A percentile compares a stretch with the other conserved stretches of the same genome.
phyloP scores from a whole-genome alignment of 495 filamentous ascomycete species.

The Jackrogersella minutella region DNA sequence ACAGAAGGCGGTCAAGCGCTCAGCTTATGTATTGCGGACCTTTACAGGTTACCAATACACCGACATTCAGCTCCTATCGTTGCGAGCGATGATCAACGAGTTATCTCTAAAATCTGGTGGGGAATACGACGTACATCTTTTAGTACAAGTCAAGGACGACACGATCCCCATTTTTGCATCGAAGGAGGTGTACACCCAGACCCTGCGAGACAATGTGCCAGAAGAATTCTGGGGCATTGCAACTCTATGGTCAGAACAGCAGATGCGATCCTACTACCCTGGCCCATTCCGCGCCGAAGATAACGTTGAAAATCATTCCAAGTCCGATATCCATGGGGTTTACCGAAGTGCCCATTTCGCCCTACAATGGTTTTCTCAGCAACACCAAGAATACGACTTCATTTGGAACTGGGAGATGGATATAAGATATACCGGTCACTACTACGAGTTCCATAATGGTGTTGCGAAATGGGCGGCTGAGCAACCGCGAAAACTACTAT shows the following conservation, averaged over 20 bases:
- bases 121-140: slow-evolving; percentile 66
- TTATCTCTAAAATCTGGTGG: slow-evolving; percentile 61
- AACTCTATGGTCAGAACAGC: slow-evolving; percentile 62
- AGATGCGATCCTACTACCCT: slow-evolving; percentile 53
- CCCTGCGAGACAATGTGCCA: slow-evolving; percentile 59
- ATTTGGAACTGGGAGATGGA: slow-evolving; percentile 72
- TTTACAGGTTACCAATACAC: slow-evolving; percentile 55
- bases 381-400: slow-evolving; percentile 67
- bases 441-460: slow-evolving; percentile 60
- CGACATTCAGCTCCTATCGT: slow-evolving; percentile 53
- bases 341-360: slow-evolving; percentile 50
- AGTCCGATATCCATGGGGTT: slow-evolving; percentile 49
- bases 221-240: slow-evolving; percentile 64
- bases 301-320: slow-evolving; percentile 55
- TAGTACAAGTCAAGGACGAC: slow-evolving; percentile 66
- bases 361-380: slow-evolving; percentile 64
- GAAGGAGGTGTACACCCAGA: slow-evolving; percentile 57
- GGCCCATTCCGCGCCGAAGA: slow-evolving; percentile 49
- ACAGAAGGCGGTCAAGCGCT: slow-evolving; percentile 39
- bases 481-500: slow-evolving; percentile 62
- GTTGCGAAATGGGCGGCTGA: slow-evolving; percentile 58
- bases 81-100: slow-evolving; percentile 66
- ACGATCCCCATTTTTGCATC: slow-evolving; percentile 61
- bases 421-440: slow-evolving; percentile 64
- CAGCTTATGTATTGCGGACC: slow-evolving; percentile 52